phyloP scores from a whole-genome alignment of 2,329 filamentous ascomycete genomes.

The Trichoderma sp. region DNA sequence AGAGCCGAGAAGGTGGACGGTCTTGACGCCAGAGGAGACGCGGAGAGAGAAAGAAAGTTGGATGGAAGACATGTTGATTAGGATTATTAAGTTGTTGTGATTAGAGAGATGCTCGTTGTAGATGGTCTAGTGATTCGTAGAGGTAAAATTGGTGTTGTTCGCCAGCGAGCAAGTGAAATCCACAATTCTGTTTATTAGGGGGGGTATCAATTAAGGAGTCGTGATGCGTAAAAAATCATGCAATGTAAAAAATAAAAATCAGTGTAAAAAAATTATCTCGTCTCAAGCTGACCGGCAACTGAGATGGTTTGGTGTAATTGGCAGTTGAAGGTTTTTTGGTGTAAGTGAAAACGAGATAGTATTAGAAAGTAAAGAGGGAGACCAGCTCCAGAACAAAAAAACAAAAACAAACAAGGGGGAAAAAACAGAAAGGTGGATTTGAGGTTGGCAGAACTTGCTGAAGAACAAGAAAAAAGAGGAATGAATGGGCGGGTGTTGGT shows the following conservation, averaged over 20 bases:
- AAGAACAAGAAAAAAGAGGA: constrained; percentile 54
- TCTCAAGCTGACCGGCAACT: constrained; percentile 48
- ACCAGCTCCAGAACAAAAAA: constrained; percentile 55
- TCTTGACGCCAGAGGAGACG: constrained; percentile 95
- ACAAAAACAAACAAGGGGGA: constrained; percentile 41
- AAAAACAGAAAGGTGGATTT: constrained; percentile 56
- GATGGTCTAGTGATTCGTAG: constrained; percentile 26
- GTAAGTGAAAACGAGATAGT: constrained; percentile 36
- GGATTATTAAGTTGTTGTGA: constrained; percentile 30
- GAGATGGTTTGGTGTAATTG: constrained; percentile 28
- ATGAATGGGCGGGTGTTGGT: constrained; percentile 36
- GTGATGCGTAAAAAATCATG: constrained; percentile 28
- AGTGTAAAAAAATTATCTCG: constrained; percentile 30
- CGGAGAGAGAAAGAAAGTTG: constrained; percentile 95
- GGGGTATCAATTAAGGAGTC: constrained; percentile 36
- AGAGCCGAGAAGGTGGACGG: constrained; percentile 93
- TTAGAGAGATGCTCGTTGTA: constrained; percentile 29
- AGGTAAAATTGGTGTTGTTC: constrained; percentile 31
- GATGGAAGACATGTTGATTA: constrained; percentile 76
- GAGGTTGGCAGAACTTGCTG: constrained; percentile 64
- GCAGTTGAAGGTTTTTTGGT: constrained; percentile 20
- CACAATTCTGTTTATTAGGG: constrained; percentile 51
- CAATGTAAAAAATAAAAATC: constrained; percentile 31
- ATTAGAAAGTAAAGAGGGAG: constrained; percentile 45
- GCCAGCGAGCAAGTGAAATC: constrained; percentile 59